Percentiles rank a stretch among this genome's conserved stretches.
phyloP scores from a whole-genome alignment of 768 basidiomycete species.

The Xerocomellus amylosporus region DNA sequence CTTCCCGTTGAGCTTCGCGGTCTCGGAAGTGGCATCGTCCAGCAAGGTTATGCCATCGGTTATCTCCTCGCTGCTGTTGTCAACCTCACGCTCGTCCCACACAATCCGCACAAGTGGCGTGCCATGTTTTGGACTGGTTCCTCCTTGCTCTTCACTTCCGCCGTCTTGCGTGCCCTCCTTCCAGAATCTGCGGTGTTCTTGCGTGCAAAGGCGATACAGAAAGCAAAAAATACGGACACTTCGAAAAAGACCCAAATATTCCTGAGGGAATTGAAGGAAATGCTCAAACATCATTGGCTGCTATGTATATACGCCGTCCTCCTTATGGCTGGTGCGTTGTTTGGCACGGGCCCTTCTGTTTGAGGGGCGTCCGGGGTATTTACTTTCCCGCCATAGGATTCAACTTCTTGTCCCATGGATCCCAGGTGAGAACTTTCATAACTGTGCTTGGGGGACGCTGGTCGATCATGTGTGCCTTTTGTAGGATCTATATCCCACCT shows the following conservation, averaged over 20 bases:
- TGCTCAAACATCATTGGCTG: constrained; percentile 82
- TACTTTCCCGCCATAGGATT: constrained; percentile 43
- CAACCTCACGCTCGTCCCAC: constrained; percentile 60
- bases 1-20: constrained; percentile 89
- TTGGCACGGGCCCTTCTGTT: not conserved
- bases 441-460: not conserved
- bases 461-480: not conserved
- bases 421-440: constrained; percentile 41
- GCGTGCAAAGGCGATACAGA: constrained; percentile 55
- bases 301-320: constrained; percentile 80
- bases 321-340: constrained; percentile 60
- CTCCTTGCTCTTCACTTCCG: constrained; percentile 69
- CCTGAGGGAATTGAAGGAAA: constrained; percentile 64
- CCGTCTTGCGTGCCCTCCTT: constrained; percentile 57
- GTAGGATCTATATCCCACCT: constrained; percentile 79
- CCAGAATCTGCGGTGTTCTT: constrained; percentile 82
- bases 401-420: constrained; percentile 77
- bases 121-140: constrained; percentile 78
- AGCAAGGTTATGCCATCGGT: constrained; percentile 90
- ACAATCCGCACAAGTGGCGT: constrained; percentile 54
- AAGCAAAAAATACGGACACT: constrained; percentile 33
- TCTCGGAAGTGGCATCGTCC: constrained; percentile 79
- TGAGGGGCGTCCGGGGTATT: not conserved
- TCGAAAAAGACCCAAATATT: constrained; percentile 66
- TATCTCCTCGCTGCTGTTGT: constrained; percentile 83